phyloP scores from a whole-genome alignment of 1,284 basidiomycete species.

The Moesziomyces parantarcticus region DNA sequence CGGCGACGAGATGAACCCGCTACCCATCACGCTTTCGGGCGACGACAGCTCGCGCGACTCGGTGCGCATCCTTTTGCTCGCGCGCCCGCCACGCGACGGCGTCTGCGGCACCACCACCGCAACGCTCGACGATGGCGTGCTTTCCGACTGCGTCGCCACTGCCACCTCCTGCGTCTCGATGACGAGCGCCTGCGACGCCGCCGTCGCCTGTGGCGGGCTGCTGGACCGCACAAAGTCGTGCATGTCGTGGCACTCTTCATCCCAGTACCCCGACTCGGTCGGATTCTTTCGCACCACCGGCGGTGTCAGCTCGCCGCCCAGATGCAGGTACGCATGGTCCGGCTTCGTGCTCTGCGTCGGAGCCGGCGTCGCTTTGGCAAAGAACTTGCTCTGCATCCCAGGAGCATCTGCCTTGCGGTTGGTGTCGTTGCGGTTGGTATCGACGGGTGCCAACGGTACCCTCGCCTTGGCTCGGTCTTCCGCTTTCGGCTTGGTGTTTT shows the following conservation, averaged over 20 bases:
- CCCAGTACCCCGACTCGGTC: conserved; percentile 40
- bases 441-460: conserved; percentile 16
- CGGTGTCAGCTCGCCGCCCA: conserved; percentile 33
- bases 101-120: conserved; percentile 39
- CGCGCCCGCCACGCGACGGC: conserved; percentile 11
- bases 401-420: conserved; percentile 6
- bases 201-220: conserved; percentile 15
- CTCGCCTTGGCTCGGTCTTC: not conserved
- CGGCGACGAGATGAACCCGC: conserved; percentile 47
- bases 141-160: conserved; percentile 15
- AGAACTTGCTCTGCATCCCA: conserved; percentile 33
- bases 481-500: conserved; percentile 1
- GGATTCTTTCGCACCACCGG: conserved; percentile 16
- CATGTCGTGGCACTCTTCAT: conserved; percentile 43
- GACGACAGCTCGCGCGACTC: conserved; percentile 14
- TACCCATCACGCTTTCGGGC: conserved; percentile 24
- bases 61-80: conserved; percentile 23
- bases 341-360: conserved; percentile 3
- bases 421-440: conserved; percentile 25
- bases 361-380: conserved; percentile 4
- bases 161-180: conserved; percentile 35
- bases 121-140: conserved; percentile 7
- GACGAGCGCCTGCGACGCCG: conserved; percentile 27
- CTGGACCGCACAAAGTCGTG: conserved; percentile 38
- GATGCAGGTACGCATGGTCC: conserved; percentile 36